Evolutionary conservation across 768 basidiomycete genomes (phyloP).

Genomic region (Tephrocybe sp.): DNA sequence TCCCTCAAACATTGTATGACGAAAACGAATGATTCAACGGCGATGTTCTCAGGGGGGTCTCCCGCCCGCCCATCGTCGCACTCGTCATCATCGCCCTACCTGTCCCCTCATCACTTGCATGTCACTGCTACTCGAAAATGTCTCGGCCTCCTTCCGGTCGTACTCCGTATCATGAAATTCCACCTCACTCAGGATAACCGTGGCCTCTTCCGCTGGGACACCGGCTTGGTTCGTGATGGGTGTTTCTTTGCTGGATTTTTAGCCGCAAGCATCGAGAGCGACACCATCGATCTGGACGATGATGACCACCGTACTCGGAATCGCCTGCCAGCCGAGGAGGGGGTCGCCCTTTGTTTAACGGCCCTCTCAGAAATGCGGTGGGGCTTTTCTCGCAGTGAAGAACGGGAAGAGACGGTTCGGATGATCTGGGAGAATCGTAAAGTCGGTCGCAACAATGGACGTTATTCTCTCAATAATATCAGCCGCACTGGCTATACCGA

Average conservation of each 20-base stretch:
- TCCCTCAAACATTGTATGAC: constrained; percentile 64
- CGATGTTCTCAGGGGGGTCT: constrained; percentile 42
- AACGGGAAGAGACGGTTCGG: constrained; percentile 63
- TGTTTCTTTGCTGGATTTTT: constrained; percentile 86
- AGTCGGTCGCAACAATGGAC: constrained; percentile 22
- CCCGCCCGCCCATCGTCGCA: constrained; percentile 48
- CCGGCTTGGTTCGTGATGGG: constrained; percentile 84
- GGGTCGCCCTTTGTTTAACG: constrained; percentile 58
- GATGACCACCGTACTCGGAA: constrained; percentile 27
- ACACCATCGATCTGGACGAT: constrained; percentile 37
- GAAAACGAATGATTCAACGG: constrained; percentile 17
- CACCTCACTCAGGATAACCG: constrained; percentile 41
- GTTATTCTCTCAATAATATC: constrained; percentile 13
- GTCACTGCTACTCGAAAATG: constrained; percentile 52
- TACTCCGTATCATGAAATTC: constrained; percentile 51
- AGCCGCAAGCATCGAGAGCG: constrained; percentile 61
- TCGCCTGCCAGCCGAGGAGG: constrained; percentile 40
- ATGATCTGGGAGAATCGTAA: constrained; percentile 51
- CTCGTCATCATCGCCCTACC: constrained; percentile 45
- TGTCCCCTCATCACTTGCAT: constrained; percentile 47
- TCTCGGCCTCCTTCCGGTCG: constrained; percentile 45
- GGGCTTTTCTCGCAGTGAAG: constrained; percentile 75
- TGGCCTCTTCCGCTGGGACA: constrained; percentile 79
- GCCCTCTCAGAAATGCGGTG: constrained; percentile 85
- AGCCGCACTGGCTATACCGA: constrained; percentile 12